Evolutionary conservation across 805 yeast species (phyloP).

Genomic region (Kodamaea jinghongensis): DNA sequence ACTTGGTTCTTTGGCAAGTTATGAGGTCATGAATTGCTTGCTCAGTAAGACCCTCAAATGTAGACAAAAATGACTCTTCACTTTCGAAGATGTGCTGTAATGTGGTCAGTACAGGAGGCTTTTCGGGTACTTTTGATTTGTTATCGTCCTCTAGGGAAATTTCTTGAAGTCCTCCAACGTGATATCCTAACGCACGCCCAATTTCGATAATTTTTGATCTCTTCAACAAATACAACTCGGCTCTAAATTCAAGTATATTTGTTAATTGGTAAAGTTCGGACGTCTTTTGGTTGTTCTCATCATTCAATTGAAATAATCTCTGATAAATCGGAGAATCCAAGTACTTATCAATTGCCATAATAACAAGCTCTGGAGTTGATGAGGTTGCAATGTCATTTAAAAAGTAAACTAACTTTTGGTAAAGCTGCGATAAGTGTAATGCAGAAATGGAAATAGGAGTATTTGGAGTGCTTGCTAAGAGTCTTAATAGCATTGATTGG

Average conservation of each 20-base stretch:
- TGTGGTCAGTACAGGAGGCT: constrained; percentile 17
- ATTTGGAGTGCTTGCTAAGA: constrained; percentile 33
- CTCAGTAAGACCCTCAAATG: constrained; percentile 54
- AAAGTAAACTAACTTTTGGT: constrained; percentile 36
- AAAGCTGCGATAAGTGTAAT: constrained; percentile 37
- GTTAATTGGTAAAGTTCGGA: constrained; percentile 15
- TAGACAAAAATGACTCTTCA: constrained; percentile 20
- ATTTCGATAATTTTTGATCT: constrained; percentile 39
- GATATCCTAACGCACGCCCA: constrained; percentile 19
- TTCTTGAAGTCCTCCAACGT: constrained; percentile 23
- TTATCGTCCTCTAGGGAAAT: constrained; percentile 15
- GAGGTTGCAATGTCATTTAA: constrained; percentile 31
- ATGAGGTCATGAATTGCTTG: constrained; percentile 53
- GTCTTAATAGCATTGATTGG: constrained; percentile 34
- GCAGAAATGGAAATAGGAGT: constrained; percentile 41
- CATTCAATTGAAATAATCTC: constrained; percentile 25
- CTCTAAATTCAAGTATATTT: constrained; percentile 40
- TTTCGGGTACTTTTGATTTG: not conserved
- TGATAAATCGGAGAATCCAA: constrained; percentile 22
- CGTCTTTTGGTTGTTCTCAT: constrained; percentile 8
- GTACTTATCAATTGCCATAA: constrained; percentile 42
- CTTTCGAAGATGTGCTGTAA: constrained; percentile 10
- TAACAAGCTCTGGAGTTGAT: constrained; percentile 17
- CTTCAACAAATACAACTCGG: constrained; percentile 48
- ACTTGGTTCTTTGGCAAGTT: constrained; percentile 52